Evolutionary conservation across 2,329 filamentous ascomycete species (phyloP).

Genomic region (Trichoderma pleuroti): DNA sequence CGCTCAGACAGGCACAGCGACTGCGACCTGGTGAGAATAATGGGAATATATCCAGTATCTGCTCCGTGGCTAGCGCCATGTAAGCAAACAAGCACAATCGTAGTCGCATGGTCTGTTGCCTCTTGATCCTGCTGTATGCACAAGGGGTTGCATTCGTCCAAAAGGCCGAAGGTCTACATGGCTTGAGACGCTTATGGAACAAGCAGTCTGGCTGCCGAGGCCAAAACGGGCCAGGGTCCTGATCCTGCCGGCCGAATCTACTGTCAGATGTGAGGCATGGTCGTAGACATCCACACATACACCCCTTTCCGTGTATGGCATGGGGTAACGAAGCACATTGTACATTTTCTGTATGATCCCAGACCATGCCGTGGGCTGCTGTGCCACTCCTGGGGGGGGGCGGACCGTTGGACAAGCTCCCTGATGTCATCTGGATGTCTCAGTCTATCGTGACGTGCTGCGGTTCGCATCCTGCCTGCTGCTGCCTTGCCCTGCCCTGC

Average conservation of each 20-base stretch:
- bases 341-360: background rate
- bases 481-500: background rate
- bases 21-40: background rate
- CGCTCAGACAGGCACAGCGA: background rate
- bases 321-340: background rate
- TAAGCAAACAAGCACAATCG: background rate
- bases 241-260: background rate
- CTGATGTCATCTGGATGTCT: constrained; percentile 15
- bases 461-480: constrained; percentile 4
- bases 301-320: background rate
- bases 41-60: background rate
- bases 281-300: background rate
- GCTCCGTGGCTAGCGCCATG: background rate
- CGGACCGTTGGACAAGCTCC: background rate
- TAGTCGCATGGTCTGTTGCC: background rate
- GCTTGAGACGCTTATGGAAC: background rate
- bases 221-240: background rate
- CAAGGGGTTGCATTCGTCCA: background rate
- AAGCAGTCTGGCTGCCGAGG: background rate
- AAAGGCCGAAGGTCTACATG: background rate
- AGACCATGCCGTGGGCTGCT: background rate
- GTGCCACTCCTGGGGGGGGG: background rate
- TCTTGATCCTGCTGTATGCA: constrained; percentile 4
- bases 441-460: constrained; percentile 13
- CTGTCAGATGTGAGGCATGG: background rate